Conservation (phyloP, 1,284 basidiomycete species). For the Fereydounia khargensis region DNA sequence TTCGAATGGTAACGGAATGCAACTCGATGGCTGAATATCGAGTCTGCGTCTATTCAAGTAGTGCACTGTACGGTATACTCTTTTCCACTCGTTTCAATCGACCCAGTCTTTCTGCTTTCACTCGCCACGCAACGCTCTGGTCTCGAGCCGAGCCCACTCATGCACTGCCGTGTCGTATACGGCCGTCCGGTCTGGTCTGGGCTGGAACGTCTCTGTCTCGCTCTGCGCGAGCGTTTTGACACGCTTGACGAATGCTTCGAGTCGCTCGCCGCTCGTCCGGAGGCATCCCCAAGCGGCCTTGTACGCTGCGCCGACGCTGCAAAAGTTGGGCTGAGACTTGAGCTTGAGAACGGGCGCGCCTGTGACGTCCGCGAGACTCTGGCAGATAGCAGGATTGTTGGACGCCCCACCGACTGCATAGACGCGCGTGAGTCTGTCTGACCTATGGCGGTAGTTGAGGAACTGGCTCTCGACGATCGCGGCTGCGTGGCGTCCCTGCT, state of each 20-base stretch:
- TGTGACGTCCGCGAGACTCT: conserved; percentile 75
- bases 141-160: conserved; percentile 29
- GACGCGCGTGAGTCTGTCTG: conserved; percentile 65
- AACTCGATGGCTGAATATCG: conserved; percentile 18
- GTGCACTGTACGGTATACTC: no score
- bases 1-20: no score
- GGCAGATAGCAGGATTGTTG: conserved; percentile 71
- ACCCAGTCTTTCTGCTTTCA: no score
- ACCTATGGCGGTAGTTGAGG: conserved; percentile 71
- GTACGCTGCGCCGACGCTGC: conserved; percentile 52
- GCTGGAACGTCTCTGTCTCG: conserved; percentile 17
- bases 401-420: conserved; percentile 79
- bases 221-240: conserved; percentile 9
- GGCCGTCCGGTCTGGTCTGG: conserved; percentile 8
- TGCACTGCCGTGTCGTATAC: conserved; percentile 16
- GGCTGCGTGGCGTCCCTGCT: conserved; percentile 69
- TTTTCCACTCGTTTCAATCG: no score
- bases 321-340: conserved; percentile 46
- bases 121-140: conserved; percentile 1
- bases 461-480: conserved; percentile 83
- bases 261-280: conserved; percentile 8
- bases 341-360: conserved; percentile 56
- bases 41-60: no score
- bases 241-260: conserved; percentile 33
- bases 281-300: conserved; percentile 51